These are phyloP conservation scores for Linderina pennispora DNA, from an alignment of 192 early-diverging fungal genomes.

Conservation along the genomic window DNA sequence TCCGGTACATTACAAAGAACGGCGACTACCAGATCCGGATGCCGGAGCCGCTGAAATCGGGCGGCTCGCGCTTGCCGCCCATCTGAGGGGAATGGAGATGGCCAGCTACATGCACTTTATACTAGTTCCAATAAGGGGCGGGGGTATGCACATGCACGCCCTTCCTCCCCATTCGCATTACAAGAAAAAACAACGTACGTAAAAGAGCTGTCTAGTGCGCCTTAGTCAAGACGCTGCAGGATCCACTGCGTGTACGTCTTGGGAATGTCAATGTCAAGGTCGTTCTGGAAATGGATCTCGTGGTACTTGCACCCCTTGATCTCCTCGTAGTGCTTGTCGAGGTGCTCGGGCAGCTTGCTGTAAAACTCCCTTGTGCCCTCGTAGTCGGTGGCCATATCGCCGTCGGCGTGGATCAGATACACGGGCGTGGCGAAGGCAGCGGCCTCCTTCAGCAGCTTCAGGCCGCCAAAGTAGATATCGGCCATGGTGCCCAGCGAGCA, in stretches of 20 bases:
- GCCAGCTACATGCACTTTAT: no score
- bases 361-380: slow-evolving; percentile 27
- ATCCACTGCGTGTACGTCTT: slow-evolving; percentile 36
- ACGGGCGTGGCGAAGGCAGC: slow-evolving; percentile 24
- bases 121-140: not conserved
- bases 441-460: slow-evolving; percentile 11
- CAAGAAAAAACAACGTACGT: not conserved
- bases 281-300: slow-evolving; percentile 43
- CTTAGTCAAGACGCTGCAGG: no score
- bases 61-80: slow-evolving; percentile 56
- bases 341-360: slow-evolving; percentile 15
- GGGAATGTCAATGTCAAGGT: slow-evolving; percentile 24
- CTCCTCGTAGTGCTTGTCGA: slow-evolving; percentile 44
- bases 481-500: slow-evolving; percentile 30
- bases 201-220: no score
- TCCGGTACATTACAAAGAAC: slow-evolving; percentile 84
- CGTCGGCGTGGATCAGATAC: slow-evolving; percentile 34
- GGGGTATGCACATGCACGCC: not conserved
- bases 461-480: slow-evolving; percentile 20
- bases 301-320: slow-evolving; percentile 29
- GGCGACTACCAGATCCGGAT: slow-evolving; percentile 94
- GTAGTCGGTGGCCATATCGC: slow-evolving; percentile 36
- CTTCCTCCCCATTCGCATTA: not conserved
- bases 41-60: slow-evolving; percentile 76
- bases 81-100: no score